Evolutionary conservation across 257 asterid genomes (phyloP).

Genomic region (Ehretia macrophylla): DNA sequence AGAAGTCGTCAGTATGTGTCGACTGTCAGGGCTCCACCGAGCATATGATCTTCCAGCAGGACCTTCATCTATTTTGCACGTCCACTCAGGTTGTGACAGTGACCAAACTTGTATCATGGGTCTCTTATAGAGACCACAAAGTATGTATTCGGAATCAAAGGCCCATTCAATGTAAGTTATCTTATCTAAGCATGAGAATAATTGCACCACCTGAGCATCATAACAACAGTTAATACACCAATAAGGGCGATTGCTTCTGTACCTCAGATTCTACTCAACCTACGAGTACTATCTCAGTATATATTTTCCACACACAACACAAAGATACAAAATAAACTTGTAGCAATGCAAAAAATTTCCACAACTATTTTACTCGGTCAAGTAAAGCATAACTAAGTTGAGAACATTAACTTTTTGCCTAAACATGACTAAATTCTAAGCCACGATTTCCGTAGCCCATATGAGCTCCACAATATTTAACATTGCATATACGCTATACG

Average conservation of each 20-base stretch:
- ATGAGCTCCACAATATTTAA: too few species aligned
- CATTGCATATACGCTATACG: too few species aligned
- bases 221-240: neutral
- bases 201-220: conserved; percentile 68
- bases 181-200: conserved; percentile 91
- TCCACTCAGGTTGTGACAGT: conserved; percentile 93
- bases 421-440: too few species aligned
- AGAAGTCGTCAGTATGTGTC: conserved; percentile 96
- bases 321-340: too few species aligned
- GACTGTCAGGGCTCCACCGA: conserved; percentile 99
- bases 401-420: too few species aligned
- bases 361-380: too few species aligned
- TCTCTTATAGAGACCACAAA: conserved; percentile 84
- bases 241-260: neutral
- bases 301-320: too few species aligned
- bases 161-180: conserved; percentile 97
- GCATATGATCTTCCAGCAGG: conserved; percentile 94
- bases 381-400: too few species aligned
- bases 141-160: conserved; percentile 87
- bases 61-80: conserved; percentile 98
- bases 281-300: neutral
- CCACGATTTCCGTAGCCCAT: too few species aligned
- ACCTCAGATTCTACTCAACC: neutral
- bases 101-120: conserved; percentile 99
- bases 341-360: neutral